These are phyloP conservation scores for Solanum bukasovii DNA, from an alignment of 257 asterid species.

Conservation along the genomic window DNA sequence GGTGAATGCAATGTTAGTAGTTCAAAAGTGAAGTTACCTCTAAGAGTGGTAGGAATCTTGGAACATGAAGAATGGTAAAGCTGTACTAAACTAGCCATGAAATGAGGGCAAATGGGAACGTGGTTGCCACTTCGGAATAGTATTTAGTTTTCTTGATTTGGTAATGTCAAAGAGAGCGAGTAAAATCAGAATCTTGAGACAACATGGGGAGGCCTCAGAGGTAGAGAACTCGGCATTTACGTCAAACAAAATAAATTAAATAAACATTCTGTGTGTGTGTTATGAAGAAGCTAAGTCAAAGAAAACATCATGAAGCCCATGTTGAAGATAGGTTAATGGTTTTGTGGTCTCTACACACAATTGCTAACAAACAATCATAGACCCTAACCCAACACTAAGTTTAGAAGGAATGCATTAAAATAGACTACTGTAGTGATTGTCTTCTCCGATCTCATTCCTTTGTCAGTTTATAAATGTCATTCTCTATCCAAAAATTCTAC, in stretches of 20 bases:
- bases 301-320: conserved; percentile 19
- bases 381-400: not conserved
- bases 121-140: conserved; percentile 32
- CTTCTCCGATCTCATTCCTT: not conserved
- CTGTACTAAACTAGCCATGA: conserved; percentile 7
- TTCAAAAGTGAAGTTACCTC: not conserved
- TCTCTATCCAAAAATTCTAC: not conserved
- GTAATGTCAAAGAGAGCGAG: conserved; percentile 1
- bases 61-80: conserved; percentile 12
- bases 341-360: not conserved
- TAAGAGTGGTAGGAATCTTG: conserved; percentile 6
- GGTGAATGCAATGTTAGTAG: not conserved
- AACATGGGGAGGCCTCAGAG: not conserved
- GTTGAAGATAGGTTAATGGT: not conserved
- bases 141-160: not conserved
- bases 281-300: conserved; percentile 16
- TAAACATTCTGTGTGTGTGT: not conserved
- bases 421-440: not conserved
- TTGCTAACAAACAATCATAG: not conserved
- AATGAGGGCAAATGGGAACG: conserved; percentile 26
- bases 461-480: not conserved
- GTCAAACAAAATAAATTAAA: not conserved
- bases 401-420: not conserved
- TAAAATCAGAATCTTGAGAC: conserved; percentile 1
- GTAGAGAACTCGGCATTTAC: not conserved